These are phyloP conservation scores for Heteromeles arbutifolia DNA, from an alignment of 306 rosid genomes.

Conservation along the genomic window DNA sequence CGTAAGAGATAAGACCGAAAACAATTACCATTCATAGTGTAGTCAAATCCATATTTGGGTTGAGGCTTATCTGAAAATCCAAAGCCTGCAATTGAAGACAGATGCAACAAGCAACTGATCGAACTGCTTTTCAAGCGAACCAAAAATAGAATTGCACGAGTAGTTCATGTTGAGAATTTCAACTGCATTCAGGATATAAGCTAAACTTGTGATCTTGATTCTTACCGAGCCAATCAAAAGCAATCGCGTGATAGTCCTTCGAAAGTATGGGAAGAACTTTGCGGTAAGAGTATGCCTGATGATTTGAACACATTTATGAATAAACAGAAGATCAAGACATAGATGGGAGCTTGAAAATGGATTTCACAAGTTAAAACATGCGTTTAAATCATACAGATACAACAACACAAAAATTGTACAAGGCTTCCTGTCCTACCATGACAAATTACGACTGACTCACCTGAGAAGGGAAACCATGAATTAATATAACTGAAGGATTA, in stretches of 20 bases:
- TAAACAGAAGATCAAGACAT: background rate
- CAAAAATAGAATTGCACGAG: background rate
- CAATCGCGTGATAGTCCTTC: constrained; percentile 46
- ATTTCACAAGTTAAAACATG: background rate
- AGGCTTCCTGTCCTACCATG: background rate
- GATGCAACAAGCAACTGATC: background rate
- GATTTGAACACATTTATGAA: constrained; percentile 1
- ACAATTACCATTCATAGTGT: constrained; percentile 65
- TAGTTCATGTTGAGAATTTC: background rate
- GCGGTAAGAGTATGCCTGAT: constrained; percentile 82
- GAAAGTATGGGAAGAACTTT: constrained; percentile 77
- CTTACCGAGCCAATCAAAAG: constrained; percentile 90
- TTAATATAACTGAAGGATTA: constrained; percentile 65
- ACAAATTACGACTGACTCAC: constrained; percentile 28
- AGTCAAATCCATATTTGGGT: constrained; percentile 88
- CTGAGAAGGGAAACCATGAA: constrained; percentile 96
- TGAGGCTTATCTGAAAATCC: constrained; percentile 95
- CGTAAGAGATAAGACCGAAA: background rate
- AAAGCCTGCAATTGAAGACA: constrained; percentile 49
- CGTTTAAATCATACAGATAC: background rate
- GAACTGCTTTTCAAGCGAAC: background rate
- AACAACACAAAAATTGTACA: background rate
- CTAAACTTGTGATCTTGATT: constrained; percentile 12
- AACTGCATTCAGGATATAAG: background rate
- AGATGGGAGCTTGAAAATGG: background rate